phyloP scores from a whole-genome alignment of 1,284 basidiomycete genomes.

The Puccinia horiana region DNA sequence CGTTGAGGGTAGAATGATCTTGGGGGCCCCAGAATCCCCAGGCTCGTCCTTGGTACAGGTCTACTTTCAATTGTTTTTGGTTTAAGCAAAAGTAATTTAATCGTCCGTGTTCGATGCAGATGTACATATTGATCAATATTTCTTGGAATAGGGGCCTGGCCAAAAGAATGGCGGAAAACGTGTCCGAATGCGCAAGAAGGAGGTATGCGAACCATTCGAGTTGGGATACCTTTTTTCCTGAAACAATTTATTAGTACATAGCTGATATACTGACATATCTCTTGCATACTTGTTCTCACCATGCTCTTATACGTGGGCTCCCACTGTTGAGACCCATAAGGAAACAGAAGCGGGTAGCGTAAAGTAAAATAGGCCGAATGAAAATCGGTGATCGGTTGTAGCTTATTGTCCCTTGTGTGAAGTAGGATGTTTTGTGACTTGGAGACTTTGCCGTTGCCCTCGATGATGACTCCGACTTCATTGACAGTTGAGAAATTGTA shows the following conservation, averaged over 20 bases:
- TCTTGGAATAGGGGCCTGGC: conserved; percentile 51
- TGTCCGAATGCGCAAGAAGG: too few relatives aligned
- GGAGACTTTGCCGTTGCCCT: neutral
- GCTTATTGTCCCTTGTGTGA: neutral
- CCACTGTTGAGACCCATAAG: neutral
- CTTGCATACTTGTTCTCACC: conserved; percentile 56
- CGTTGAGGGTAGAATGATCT: conserved; percentile 59
- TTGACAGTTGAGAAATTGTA: neutral
- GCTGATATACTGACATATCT: conserved; percentile 53
- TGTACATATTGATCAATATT: conserved; percentile 17
- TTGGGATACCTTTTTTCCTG: conserved; percentile 53
- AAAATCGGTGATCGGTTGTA: neutral
- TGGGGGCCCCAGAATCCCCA: too few relatives aligned
- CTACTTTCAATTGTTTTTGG: conserved; percentile 53
- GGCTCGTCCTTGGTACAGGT: conserved; percentile 8
- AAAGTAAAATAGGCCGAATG: conserved; percentile 22
- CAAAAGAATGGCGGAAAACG: conserved; percentile 57
- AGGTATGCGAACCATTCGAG: conserved; percentile 27
- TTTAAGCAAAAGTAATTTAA: neutral
- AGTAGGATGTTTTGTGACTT: neutral
- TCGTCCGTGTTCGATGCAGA: neutral
- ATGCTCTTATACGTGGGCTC: neutral
- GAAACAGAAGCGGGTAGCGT: conserved; percentile 14
- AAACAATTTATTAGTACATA: neutral
- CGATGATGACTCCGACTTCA: conserved; percentile 15